phyloP scores from a whole-genome alignment of 2,329 filamentous ascomycete species.

The Neonectria magnoliae region DNA sequence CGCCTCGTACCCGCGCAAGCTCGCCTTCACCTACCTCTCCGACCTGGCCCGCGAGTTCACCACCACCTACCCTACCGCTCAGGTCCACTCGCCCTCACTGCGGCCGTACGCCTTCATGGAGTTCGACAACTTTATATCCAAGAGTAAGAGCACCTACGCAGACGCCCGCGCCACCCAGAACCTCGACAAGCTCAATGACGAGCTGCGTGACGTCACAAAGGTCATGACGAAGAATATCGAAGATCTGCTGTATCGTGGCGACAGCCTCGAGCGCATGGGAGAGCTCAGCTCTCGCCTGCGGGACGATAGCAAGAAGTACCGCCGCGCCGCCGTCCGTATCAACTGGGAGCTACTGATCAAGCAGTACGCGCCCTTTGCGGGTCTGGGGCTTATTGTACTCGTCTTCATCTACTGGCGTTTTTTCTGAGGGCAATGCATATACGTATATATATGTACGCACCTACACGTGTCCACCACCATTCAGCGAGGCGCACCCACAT shows the following conservation, averaged over 20 bases:
- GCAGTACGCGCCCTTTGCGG: slow-evolving; percentile 94
- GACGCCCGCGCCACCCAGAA: slow-evolving; percentile 92
- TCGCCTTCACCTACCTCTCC: slow-evolving; percentile 97
- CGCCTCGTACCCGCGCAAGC: slow-evolving; percentile 93
- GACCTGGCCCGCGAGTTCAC: slow-evolving; percentile 93
- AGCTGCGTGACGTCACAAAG: slow-evolving; percentile 96
- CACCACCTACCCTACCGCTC: slow-evolving; percentile 78
- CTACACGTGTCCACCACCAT: slow-evolving; percentile 26
- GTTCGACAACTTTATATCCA: slow-evolving; percentile 96
- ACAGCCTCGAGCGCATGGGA: slow-evolving; percentile 95
- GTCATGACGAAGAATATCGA: slow-evolving; percentile 99
- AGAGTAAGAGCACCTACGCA: slow-evolving; percentile 93
- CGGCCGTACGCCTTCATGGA: slow-evolving; percentile 97
- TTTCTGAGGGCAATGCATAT: slow-evolving; percentile 65
- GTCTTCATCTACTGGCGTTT: slow-evolving; percentile 94
- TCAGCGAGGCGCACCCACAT: slow-evolving; percentile 29
- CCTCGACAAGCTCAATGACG: slow-evolving; percentile 94
- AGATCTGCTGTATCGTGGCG: slow-evolving; percentile 92
- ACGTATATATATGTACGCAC: slow-evolving; percentile 15
- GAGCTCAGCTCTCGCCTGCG: slow-evolving; percentile 87
- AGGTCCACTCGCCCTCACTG: slow-evolving; percentile 78
- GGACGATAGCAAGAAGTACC: slow-evolving; percentile 95
- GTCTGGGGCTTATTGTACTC: slow-evolving; percentile 81
- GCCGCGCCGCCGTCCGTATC: slow-evolving; percentile 89
- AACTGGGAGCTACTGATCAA: slow-evolving; percentile 98